Conservation (phyloP, 2,329 filamentous ascomycete genomes). For the Bimuria novae-zelandiae region DNA sequence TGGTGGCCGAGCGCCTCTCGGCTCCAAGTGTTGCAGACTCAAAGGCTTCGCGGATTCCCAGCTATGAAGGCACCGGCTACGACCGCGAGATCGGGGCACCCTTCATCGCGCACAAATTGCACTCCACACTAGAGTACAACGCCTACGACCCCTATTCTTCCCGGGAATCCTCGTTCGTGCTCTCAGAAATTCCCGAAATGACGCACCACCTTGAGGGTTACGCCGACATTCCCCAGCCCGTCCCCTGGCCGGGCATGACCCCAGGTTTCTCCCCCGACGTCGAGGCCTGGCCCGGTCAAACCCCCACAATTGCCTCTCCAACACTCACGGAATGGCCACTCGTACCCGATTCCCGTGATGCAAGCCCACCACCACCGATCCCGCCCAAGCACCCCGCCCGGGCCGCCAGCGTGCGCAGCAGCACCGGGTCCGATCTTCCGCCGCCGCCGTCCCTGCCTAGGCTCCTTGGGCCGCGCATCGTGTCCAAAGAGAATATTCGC, state of each 20-base stretch:
- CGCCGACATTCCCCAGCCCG: not conserved
- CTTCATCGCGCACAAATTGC: conserved; percentile 6
- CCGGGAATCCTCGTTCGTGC: conserved; percentile 1
- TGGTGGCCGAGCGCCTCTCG: not conserved
- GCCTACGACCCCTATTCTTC: not conserved
- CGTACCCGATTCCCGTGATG: not conserved
- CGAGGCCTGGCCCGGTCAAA: not conserved
- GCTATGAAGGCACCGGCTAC: conserved; percentile 32
- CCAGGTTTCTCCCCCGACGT: not conserved
- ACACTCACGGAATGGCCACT: not conserved
- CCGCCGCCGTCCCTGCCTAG: not conserved
- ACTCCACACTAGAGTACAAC: conserved; percentile 3
- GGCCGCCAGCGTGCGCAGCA: not conserved
- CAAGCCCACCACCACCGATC: conserved; percentile 19
- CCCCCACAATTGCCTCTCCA: not conserved
- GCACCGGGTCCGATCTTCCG: not conserved
- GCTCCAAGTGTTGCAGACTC: not conserved
- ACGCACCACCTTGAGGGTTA: not conserved
- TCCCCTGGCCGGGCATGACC: conserved; percentile 8
- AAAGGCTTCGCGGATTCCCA: conserved; percentile 20
- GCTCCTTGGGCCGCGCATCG: conserved; percentile 25
- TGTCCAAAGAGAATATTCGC: conserved; percentile 43
- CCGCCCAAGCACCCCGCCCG: conserved; percentile 28
- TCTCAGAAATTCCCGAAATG: not conserved
- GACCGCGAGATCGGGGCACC: conserved; percentile 18